Conservation (phyloP, 2,329 filamentous ascomycete species). For the Fusarium buxicola region DNA sequence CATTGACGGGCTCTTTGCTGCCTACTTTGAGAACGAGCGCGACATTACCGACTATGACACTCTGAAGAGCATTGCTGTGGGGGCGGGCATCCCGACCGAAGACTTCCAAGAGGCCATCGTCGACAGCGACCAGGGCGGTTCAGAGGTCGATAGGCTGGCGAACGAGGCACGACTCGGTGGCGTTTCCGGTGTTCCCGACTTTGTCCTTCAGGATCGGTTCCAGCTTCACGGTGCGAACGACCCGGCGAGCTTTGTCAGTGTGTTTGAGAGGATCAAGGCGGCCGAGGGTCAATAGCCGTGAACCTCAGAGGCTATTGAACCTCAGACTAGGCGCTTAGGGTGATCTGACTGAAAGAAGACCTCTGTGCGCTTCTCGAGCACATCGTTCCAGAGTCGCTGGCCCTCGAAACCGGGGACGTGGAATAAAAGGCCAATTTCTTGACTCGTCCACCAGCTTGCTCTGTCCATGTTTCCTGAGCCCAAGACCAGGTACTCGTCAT, state of each 20-base stretch:
- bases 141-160: constrained; percentile 49
- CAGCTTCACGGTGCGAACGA: constrained; percentile 77
- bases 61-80: constrained; percentile 50
- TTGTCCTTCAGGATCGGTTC: constrained; percentile 75
- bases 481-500: constrained; percentile 73
- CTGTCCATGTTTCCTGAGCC: constrained; percentile 88
- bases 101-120: constrained; percentile 53
- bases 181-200: constrained; percentile 77
- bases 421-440: constrained; percentile 79
- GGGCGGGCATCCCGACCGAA: constrained; percentile 60
- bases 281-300: constrained; percentile 29
- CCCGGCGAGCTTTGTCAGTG: constrained; percentile 69
- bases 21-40: constrained; percentile 56
- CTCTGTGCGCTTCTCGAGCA: constrained; percentile 53
- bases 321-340: constrained; percentile 7
- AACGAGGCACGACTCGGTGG: constrained; percentile 45
- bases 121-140: constrained; percentile 61
- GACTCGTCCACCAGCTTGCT: constrained; percentile 88
- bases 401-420: constrained; percentile 55
- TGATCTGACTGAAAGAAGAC: constrained; percentile 48
- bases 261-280: constrained; percentile 70
- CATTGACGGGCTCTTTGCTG: constrained; percentile 57
- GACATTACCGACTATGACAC: constrained; percentile 57
- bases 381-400: constrained; percentile 53
- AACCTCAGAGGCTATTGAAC: no score